Evolutionary conservation across 2,329 filamentous ascomycete species (phyloP), one percentile per base, ranked within the genome.

Genomic region (Ophiognomonia clavigignenti-juglandacearum): DNA sequence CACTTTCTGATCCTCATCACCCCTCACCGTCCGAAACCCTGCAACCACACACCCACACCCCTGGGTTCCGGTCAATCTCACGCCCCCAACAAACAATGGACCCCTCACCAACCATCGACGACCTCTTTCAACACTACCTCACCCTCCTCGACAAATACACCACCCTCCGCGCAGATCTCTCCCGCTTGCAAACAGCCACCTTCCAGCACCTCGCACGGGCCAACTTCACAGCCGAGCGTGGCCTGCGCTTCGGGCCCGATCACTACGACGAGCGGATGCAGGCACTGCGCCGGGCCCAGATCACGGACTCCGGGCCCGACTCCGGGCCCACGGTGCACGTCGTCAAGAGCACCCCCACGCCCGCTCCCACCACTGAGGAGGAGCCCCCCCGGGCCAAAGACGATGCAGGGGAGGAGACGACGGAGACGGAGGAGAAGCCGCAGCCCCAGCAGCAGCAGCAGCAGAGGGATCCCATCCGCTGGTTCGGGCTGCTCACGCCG

Each of bases 211-310:
- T 91, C 34, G 83, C 86, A n/a, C 78, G 86, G 48, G 86, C 87
- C 52, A 89, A 90, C 66, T 90, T 88, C 64, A 70, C 78, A 23
- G 80, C 78, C n/a, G 73, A 80, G 59, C 70, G 78, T 11, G 77
- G 82, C 26, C 62, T 80, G 52, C 72, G 80, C 35, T 90, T 85
- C 60, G 86, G 85, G 3, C 75, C 72, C 53, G 83, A 88, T 56
- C 77, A 79, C 59, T 92, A 87, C 60, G 85, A 91, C 62, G 77
- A 81, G 54, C 76, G 86, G 39, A 88, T 88, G 81, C 80, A 81
- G 60, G 83, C 85, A 3, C 65, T 64, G 19, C 67, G 77, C 43
- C 35, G 26, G 3, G 26, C 23, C 11, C 34, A 19, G 26, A 16
- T 39, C 19, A 5, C 16, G 2, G 23, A n/a, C 8, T 16, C 19